Evolutionary conservation across 2,329 filamentous ascomycete species (phyloP), one percentile per base, ranked within the genome.

Genomic region (Leptographium procerum): DNA sequence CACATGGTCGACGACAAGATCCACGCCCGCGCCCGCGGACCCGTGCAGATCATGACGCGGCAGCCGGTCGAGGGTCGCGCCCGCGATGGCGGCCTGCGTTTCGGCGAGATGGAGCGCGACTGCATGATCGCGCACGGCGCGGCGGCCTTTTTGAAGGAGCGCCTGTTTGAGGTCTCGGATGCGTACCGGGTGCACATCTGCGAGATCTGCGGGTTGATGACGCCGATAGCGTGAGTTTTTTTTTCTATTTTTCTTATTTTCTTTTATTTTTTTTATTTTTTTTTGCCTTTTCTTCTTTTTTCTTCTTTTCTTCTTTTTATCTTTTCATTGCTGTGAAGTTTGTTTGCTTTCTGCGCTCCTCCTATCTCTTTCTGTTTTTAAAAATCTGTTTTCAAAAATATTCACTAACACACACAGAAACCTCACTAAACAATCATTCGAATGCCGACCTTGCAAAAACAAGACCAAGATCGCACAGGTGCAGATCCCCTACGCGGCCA

Each of bases 1-100:
- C 95, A 99, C 76, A 99, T 99, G 95, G 95, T 99, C 66, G 94
- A 99, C 72, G 94, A 99, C 80, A 99, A 99, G 82, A 99, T 99
- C 67, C 94, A 99, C 75, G 95, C 94, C n/a, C 88, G 95, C 74
- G 94, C 95, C 16, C 87, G 94, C 70, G 94, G 95, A 40, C 94
- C 94, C 1, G 89, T 96, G 26, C 94, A 99, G 75, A 99, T 99
- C 68, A 83, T 99, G 76, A 99, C 94, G 3, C 82, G 95, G 59
- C 94, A 99, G 73, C 94, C 94, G 22, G 94, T 99, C 16, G 94
- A 99, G 75, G 94, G 94, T 87, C 89, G 95, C 83, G 94, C 94
- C 4, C 81, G 95, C 74, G 95, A 99, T 71, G 94, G 94, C 81
- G 94, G 94, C 78, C 82, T 99, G 51, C 92, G 95, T 70, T 99